Percentiles rank a stretch among this genome's conserved stretches.
Conservation (phyloP, 129 eudicot species). For the Flaveria ramosissima region DNA sequence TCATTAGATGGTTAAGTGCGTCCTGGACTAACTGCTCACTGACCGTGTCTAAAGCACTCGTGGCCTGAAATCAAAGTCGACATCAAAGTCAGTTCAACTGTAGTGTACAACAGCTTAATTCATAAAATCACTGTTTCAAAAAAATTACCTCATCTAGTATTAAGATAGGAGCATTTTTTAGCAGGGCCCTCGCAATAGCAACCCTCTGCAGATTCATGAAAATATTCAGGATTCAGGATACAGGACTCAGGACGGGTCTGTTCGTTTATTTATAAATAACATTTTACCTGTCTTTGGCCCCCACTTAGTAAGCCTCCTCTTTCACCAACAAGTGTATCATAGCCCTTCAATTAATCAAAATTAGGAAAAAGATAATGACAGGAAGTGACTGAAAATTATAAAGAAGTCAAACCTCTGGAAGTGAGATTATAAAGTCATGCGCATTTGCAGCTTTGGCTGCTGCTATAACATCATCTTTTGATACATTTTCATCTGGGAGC, state of each 20-base stretch:
- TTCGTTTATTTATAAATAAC: neutral
- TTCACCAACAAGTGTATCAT: constrained; percentile 97
- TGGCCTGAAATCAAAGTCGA: constrained; percentile 61
- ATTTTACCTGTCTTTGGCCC: constrained; percentile 92
- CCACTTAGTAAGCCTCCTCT: constrained; percentile 96
- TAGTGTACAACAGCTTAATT: neutral
- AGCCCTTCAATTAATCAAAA: constrained; percentile 57
- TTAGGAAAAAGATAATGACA: neutral
- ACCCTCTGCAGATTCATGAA: constrained; percentile 61
- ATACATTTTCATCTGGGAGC: constrained; percentile 87
- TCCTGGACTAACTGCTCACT: constrained; percentile 91
- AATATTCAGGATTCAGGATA: constrained; percentile 8
- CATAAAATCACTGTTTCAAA: neutral
- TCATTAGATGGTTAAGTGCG: constrained; percentile 88
- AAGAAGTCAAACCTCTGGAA: constrained; percentile 72
- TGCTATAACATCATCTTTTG: constrained; percentile 82
- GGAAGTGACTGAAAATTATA: constrained; percentile 12
- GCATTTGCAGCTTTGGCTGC: constrained; percentile 99
- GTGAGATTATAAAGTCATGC: constrained; percentile 86
- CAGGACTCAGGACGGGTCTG: neutral
- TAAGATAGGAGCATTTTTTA: constrained; percentile 87
- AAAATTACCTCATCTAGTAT: constrained; percentile 85
- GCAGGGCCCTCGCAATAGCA: constrained; percentile 96
- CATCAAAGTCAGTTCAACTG: neutral
- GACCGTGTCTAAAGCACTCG: constrained; percentile 90